These are phyloP conservation scores for Cadophora malorum DNA, from an alignment of 2,329 filamentous ascomycete genomes.

Conservation along the genomic window DNA sequence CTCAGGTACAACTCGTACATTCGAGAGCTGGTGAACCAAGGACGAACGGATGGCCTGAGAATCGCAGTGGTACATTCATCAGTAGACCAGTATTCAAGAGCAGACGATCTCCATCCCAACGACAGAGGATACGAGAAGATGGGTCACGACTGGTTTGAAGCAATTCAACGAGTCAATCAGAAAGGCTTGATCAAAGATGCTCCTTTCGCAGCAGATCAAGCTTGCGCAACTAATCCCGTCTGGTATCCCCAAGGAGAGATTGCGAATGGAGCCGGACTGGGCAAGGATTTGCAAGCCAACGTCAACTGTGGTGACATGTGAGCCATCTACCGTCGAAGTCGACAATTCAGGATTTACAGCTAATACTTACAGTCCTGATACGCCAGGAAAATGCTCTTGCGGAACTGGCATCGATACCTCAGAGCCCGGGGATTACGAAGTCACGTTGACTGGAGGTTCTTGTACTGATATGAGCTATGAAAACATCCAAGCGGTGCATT, in stretches of 20 bases:
- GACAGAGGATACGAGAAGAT: not conserved
- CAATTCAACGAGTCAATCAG: not conserved
- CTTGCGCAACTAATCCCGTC: not conserved
- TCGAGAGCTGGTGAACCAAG: not conserved
- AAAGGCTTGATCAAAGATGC: not conserved
- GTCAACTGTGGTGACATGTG: constrained; percentile 12
- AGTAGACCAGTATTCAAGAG: not conserved
- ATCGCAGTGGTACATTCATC: not conserved
- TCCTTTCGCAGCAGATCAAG: not conserved
- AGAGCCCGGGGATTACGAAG: not conserved
- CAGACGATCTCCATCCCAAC: not conserved
- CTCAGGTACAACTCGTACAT: not conserved
- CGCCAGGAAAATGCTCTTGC: not conserved
- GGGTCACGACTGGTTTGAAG: not conserved
- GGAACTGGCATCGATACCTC: not conserved
- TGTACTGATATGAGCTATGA: constrained; percentile 6
- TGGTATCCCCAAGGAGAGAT: constrained; percentile 1
- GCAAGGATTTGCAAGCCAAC: constrained; percentile 5
- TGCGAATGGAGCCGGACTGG: constrained; percentile 20
- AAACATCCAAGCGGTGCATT: constrained; percentile 6
- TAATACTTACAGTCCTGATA: not conserved
- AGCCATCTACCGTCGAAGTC: not conserved
- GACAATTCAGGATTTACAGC: not conserved
- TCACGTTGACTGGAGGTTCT: not conserved
- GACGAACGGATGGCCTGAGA: not conserved